Evolutionary conservation across 495 filamentous ascomycete species (phyloP), one percentile per base, ranked within the genome.

Genomic region (Podospora tetraspora): DNA sequence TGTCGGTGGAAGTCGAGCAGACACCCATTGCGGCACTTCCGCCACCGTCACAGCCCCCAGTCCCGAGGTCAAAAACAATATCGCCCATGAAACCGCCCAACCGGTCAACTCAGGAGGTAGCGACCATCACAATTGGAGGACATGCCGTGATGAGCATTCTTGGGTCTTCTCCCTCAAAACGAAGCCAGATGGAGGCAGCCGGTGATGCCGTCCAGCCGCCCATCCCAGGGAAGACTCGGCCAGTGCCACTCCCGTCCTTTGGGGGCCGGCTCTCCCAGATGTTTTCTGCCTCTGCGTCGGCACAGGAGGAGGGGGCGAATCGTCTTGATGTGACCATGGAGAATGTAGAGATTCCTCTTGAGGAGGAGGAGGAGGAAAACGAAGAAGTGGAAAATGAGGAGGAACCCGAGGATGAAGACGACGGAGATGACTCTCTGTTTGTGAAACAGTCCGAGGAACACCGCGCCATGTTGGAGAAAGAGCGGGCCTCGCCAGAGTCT

Each of bases 101-200:
- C 71, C 86, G 91, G 34, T 76, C 82, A 12, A 84, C 85, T 7
- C 81, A 84, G n/a, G 90, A 93, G 74, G 81, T 89, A 62, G 93
- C 94, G 32, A 97, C 92, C 3, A 95, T 98, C 32, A 97, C 92
- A 0, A 91, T 98, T 64, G 94, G 92, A 3, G 85, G 91, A 64
- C 87, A 86, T 56, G 93, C 92, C 0, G 88, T 93, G 23, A 93
- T 80, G 0, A 83, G 78, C 43, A 72, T 81, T 25, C 81, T 85
- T 61, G 83, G 84, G 1, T 79, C 77, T 8, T 79, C 77, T 12
- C 71, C 78, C 23, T 67, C 76, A 2, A 86, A 85, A 19, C 32
- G 19, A 63, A 43, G 34, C 12, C 66, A 30, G 65, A 3, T 8
- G 59, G 29, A 68, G 34, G 59, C 62, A 56, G 57, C 62, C 34